Base-by-base conservation (phyloP, 1,139 yeast species). In the Geotrichum bryndzae region DNA sequence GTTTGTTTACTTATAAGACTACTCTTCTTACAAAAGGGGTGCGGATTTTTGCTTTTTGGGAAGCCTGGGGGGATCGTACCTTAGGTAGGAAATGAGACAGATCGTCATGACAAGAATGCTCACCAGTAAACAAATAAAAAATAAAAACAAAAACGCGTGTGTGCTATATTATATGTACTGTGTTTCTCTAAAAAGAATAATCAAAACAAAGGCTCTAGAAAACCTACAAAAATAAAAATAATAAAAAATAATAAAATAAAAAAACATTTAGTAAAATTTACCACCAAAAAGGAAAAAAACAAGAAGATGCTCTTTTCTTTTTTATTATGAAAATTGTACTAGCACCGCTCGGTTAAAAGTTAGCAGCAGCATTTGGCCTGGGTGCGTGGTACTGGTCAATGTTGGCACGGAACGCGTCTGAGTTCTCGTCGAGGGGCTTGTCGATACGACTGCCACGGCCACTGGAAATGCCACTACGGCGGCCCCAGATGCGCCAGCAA, bases 351-450 rank as follows among this genome's bases (percentile, higher is more conserved):
- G 6, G 25, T 63, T 66, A 74, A 63, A 74, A 74, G 67, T 74
- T 73, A 25, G 76, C 74, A 10, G 77, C 77, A 55, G 73, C 72
- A 66, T 74, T 74, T 10, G 60, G 63, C 54, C 58, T 59, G 8
- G 68, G 63, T 54, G 68, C 67, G 63, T 75, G 78, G 66, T 74
- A 75, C 65, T 74, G 77, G 64, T 75, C 77, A 60, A 74, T 71
- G 62, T 73, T 74, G 33, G 75, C 76, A 56, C 76, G 64, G 70
- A 75, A 75, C 57, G 74, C 76, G 58, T 75, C 74, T 25, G 51
- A 52, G 41, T 57, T 52, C 15, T 59, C 62, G 35, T 60, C 62
- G n/a, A 66, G 67, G 25, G 71, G 54, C 18, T 54, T 46, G 2
- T 45, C 55, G 38, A 51, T 54, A 3, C 51, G 55, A 13, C 48